phyloP scores from a whole-genome alignment of 495 filamentous ascomycete species.

The Xylaria longipes region DNA sequence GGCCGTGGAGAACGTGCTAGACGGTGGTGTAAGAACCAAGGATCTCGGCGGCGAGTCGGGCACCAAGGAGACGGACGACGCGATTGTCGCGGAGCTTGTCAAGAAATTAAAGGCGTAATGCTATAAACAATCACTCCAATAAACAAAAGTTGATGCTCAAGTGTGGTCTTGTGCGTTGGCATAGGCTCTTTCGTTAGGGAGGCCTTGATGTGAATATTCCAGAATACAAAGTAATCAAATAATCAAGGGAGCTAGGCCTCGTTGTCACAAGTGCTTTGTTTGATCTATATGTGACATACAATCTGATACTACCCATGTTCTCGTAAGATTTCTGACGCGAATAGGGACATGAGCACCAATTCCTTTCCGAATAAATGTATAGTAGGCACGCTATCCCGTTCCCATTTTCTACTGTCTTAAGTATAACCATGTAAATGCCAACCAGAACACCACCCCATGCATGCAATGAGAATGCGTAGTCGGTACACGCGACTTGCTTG shows the following conservation, averaged over 20 bases:
- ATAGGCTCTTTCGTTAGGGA: neutral
- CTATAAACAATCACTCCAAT: neutral
- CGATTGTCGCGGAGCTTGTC: constrained; percentile 72
- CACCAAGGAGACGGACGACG: constrained; percentile 84
- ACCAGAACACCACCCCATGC: constrained; percentile 16
- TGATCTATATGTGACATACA: neutral
- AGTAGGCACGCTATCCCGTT: neutral
- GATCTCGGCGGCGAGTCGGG: constrained; percentile 74
- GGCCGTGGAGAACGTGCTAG: constrained; percentile 79
- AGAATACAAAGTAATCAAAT: neutral
- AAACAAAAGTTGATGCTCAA: neutral
- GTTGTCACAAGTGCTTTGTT: neutral
- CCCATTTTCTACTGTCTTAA: neutral
- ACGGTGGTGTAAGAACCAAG: constrained; percentile 72
- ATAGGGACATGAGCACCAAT: neutral
- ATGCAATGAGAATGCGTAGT: neutral
- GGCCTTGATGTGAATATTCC: neutral
- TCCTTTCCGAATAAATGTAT: neutral
- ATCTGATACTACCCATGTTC: neutral
- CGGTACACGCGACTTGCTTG: neutral
- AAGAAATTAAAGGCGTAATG: constrained; percentile 54
- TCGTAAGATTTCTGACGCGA: neutral
- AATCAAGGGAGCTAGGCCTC: neutral
- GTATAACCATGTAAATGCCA: constrained; percentile 7
- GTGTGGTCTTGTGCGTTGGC: neutral